phyloP scores from a whole-genome alignment of 257 asterid genomes.

The Solanum clarkiae region DNA sequence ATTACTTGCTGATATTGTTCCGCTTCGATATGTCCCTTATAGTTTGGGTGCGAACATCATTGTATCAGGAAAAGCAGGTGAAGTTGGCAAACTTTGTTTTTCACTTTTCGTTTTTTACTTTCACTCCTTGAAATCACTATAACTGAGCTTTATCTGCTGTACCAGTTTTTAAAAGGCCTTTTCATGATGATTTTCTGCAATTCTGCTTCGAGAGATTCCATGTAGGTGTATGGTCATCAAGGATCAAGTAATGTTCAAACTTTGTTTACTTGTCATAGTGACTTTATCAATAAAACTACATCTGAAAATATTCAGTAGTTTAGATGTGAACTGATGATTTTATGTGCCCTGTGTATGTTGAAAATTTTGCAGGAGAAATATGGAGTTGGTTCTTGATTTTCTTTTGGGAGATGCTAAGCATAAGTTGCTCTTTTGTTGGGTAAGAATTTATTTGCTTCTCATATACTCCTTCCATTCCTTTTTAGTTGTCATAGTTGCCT shows the following conservation, averaged over 20 bases:
- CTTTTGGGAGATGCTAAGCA: conserved; percentile 46
- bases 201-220: conserved; percentile 70
- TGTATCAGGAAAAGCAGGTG: conserved; percentile 58
- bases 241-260: conserved; percentile 51
- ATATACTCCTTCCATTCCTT: no score
- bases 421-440: conserved; percentile 71
- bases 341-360: conserved; percentile 2
- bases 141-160: conserved; percentile 9
- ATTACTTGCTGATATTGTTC: conserved; percentile 52
- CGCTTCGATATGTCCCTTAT: conserved; percentile 35
- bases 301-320: neutral
- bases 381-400: conserved; percentile 54
- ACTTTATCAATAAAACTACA: neutral
- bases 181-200: conserved; percentile 65
- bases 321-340: neutral
- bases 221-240: conserved; percentile 84
- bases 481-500: no score
- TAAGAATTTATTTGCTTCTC: conserved; percentile 19
- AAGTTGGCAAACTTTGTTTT: neutral
- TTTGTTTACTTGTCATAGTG: conserved; percentile 9
- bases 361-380: conserved; percentile 52
- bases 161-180: conserved; percentile 83
- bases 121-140: conserved; percentile 6
- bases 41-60: conserved; percentile 34
- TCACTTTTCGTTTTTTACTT: neutral